These are phyloP conservation scores for Phytophthora litchii DNA, from an alignment of 352 stramenopile genomes.

Conservation along the genomic window DNA sequence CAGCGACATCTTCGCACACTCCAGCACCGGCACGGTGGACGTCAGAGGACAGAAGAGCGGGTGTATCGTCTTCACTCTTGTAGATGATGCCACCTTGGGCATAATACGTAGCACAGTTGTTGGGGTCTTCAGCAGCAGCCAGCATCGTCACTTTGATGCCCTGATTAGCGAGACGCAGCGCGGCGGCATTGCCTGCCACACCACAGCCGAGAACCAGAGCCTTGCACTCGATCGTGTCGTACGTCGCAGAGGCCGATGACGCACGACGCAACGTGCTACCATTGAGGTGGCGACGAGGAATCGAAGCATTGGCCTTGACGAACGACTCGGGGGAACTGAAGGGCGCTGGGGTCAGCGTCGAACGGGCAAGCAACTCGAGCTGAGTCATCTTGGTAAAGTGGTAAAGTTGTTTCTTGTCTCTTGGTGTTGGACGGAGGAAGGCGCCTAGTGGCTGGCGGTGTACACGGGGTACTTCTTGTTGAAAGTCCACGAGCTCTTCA, in stretches of 20 bases:
- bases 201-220: constrained; percentile 81
- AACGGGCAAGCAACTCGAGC: constrained; percentile 46
- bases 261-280: constrained; percentile 35
- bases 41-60: constrained; percentile 86
- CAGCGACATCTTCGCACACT: constrained; percentile 89
- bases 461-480: constrained; percentile 88
- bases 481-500: constrained; percentile 84
- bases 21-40: constrained; percentile 91
- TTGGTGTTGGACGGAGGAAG: constrained; percentile 1
- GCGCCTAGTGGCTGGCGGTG: constrained; percentile 67
- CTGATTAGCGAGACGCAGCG: constrained; percentile 74
- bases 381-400: constrained; percentile 48
- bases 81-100: constrained; percentile 97
- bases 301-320: constrained; percentile 30
- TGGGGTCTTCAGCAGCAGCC: constrained; percentile 64
- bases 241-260: constrained; percentile 40
- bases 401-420: constrained; percentile 11
- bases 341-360: constrained; percentile 22
- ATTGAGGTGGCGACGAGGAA: constrained; percentile 46
- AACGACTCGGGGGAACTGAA: constrained; percentile 37
- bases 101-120: constrained; percentile 95
- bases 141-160: constrained; percentile 86
- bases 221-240: constrained; percentile 63
- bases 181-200: constrained; percentile 76
- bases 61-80: constrained; percentile 87